Percentiles rank a stretch among this genome's conserved stretches.
Conservation (phyloP, 1,139 yeast species). For the Yamadazyma membranifaciens region DNA sequence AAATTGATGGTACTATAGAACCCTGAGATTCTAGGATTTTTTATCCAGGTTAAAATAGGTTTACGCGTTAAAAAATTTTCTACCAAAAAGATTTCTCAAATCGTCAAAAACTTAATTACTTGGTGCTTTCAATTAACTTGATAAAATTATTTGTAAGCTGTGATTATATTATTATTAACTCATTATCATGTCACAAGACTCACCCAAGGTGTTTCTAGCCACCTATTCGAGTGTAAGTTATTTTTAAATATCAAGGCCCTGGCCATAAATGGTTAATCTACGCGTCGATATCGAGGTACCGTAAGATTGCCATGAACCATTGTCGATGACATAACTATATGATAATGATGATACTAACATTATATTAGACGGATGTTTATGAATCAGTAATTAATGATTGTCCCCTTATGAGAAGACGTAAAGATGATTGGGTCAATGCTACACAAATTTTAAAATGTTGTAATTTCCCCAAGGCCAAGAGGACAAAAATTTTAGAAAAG, state of each 20-base stretch:
- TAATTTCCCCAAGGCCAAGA: constrained; percentile 88
- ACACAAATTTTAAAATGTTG: constrained; percentile 95
- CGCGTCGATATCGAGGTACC: constrained; percentile 7
- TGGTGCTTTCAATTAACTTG: neutral
- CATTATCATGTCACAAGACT: constrained; percentile 17
- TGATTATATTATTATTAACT: neutral
- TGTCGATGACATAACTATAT: too few species aligned
- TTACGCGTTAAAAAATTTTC: constrained; percentile 7
- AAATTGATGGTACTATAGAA: neutral
- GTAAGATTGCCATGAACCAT: too few species aligned
- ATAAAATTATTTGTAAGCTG: neutral
- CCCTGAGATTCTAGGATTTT: neutral
- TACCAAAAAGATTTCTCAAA: constrained; percentile 10
- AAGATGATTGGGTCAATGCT: constrained; percentile 97
- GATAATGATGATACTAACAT: constrained; percentile 16
- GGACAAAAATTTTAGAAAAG: constrained; percentile 87
- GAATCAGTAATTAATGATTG: constrained; percentile 80
- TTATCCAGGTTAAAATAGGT: neutral
- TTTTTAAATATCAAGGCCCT: neutral
- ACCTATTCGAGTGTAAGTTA: constrained; percentile 28
- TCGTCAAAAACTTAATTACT: constrained; percentile 9
- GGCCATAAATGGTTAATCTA: neutral
- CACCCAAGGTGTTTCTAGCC: constrained; percentile 26
- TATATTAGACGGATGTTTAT: constrained; percentile 60
- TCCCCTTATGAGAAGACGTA: constrained; percentile 89